Base-by-base conservation (phyloP, 225 moss, liverwort and hornwort species). In the Marchantia paleacea region DNA sequence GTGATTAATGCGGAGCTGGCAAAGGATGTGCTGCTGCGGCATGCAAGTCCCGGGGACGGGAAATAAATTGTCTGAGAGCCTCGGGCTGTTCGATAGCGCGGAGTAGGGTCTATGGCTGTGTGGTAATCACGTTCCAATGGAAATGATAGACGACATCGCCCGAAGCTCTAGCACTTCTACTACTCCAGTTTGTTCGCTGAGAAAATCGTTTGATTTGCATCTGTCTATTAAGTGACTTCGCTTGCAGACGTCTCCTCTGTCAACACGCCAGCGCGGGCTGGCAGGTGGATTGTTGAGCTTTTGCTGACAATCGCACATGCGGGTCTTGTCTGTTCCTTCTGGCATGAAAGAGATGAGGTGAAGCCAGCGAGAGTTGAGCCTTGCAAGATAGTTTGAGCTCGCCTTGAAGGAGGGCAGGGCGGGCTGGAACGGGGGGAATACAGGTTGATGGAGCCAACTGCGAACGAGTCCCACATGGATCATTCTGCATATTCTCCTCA, bases 401-500 rank as follows among this genome's bases (percentile, higher is more conserved):
- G 65, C 15, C 19, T 18, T 20, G 22, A 50, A 14, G 49, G 47
- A 24, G 57, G 29, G 66, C 15, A 22, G 49, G 13, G n/a, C 7
- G 22, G 3, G 68, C 3, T 13, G 71, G 52, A 31, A 39, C 31
- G 12, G 57, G 48, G 52, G 20, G 12, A 62, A 19, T 26, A 64
- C 52, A 39, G 39, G 5, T 39, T 39, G 15, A 83, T 86, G 86
- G 86, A 83, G 74, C 78, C 80, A 60, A 74, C 77, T 71, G 79
- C 86, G 2, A 86, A 81, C 49, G 55, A 78, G 26, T 75, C 81
- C 7, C 76, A 78, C 64, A 69, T 85, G 75, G 85, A 85, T 20
- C 85, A 80, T 30, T 74, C 83, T 10, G 83, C 80, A n/a, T 83
- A 80, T 61, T 53, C 83, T 16, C n/a, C 85, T 28, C 85, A 80